A percentile compares a stretch with the other conserved stretches of the same genome.
These are phyloP conservation scores for Kockovaella imperatae DNA, from an alignment of 768 basidiomycete species.

Conservation along the genomic window DNA sequence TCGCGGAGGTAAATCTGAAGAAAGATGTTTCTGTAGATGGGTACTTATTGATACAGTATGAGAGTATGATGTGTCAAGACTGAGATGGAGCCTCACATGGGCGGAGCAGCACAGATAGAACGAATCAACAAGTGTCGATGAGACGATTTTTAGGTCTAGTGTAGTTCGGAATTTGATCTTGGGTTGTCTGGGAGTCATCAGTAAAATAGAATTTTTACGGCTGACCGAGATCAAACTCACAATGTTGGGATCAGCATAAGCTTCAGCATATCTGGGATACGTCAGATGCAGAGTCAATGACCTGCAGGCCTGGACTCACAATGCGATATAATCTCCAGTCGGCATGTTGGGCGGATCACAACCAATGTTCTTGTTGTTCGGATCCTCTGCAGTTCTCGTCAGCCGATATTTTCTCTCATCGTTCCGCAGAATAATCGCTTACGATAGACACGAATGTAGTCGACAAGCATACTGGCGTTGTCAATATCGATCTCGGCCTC, in stretches of 20 bases:
- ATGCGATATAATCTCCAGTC: slow-evolving; percentile 66
- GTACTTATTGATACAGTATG: too few species aligned
- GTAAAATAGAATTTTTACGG: background rate
- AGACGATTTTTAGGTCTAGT: slow-evolving; percentile 33
- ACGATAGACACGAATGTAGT: slow-evolving; percentile 85
- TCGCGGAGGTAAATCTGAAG: too few species aligned
- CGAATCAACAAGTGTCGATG: slow-evolving; percentile 36
- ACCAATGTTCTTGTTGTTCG: slow-evolving; percentile 56
- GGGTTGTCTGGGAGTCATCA: slow-evolving; percentile 21
- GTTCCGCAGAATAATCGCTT: slow-evolving; percentile 3
- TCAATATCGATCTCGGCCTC: slow-evolving; percentile 46
- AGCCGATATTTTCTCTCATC: background rate
- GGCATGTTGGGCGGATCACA: slow-evolving; percentile 75
- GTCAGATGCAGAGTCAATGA: background rate
- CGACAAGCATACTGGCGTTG: slow-evolving; percentile 64
- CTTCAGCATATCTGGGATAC: slow-evolving; percentile 18
- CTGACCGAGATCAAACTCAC: slow-evolving; percentile 17
- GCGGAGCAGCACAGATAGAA: too few species aligned
- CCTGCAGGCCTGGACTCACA: slow-evolving; percentile 6
- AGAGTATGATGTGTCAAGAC: too few species aligned
- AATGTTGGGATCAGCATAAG: slow-evolving; percentile 39
- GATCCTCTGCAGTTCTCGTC: slow-evolving; percentile 30
- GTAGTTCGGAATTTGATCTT: slow-evolving; percentile 19
- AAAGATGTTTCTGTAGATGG: too few species aligned
- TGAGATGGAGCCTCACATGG: too few species aligned